These are phyloP conservation scores for Carnegiea gigantea DNA, from an alignment of 179 eudicot genomes.

Conservation along the genomic window DNA sequence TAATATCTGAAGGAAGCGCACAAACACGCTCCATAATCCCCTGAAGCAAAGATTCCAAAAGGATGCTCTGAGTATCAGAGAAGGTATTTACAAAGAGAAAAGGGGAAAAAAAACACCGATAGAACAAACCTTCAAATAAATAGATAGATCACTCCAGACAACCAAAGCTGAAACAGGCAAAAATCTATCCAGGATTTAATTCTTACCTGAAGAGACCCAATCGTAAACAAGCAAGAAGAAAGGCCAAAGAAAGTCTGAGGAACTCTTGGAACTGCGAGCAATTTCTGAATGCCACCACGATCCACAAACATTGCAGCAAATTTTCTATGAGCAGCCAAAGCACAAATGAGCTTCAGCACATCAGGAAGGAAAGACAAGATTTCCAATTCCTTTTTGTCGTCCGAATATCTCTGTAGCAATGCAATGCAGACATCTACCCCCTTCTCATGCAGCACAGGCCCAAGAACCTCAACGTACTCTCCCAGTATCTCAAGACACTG, in stretches of 20 bases:
- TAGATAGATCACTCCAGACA: neutral
- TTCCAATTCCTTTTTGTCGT: conserved; percentile 50
- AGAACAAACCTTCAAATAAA: neutral
- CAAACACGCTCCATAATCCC: conserved; percentile 98
- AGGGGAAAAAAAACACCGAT: too few species aligned
- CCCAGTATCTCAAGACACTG: conserved; percentile 90
- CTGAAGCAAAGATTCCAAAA: conserved; percentile 37
- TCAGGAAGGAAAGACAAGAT: conserved; percentile 67
- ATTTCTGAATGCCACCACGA: conserved; percentile 91
- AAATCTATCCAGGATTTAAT: neutral
- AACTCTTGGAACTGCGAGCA: conserved; percentile 79
- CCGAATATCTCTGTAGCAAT: conserved; percentile 58
- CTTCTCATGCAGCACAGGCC: conserved; percentile 92
- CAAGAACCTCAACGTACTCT: conserved; percentile 96
- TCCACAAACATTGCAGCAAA: conserved; percentile 92
- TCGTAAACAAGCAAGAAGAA: conserved; percentile 90
- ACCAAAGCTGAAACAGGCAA: neutral
- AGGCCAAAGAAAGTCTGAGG: conserved; percentile 79
- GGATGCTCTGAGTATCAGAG: neutral
- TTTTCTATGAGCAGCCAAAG: conserved; percentile 95
- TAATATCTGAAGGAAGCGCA: conserved; percentile 78
- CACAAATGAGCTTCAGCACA: conserved; percentile 80
- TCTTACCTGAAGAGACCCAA: conserved; percentile 95
- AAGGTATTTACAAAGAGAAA: neutral
- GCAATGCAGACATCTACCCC: conserved; percentile 97